These are phyloP conservation scores for Phytophthora boehmeriae DNA, from an alignment of 352 stramenopile species.

Conservation along the genomic window DNA sequence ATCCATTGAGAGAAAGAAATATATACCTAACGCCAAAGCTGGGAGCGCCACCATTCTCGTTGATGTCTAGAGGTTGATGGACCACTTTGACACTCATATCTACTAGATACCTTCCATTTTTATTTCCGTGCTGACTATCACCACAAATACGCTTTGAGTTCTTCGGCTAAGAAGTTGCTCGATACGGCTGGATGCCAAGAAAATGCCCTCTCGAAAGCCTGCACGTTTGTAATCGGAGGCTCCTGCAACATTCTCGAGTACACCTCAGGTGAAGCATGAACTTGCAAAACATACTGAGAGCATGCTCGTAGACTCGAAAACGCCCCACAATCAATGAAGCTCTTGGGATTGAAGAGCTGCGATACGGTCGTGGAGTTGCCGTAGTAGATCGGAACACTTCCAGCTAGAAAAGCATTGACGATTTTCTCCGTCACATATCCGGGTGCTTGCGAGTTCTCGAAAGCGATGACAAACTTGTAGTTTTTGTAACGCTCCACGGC, in stretches of 20 bases:
- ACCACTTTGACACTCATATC: constrained; percentile 5
- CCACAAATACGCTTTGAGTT: not conserved
- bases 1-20: constrained; percentile 52
- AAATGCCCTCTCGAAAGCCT: constrained; percentile 33
- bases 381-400: too few relatives aligned
- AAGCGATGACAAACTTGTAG: too few relatives aligned
- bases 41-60: constrained; percentile 11
- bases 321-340: constrained; percentile 51
- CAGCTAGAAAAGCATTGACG: too few relatives aligned
- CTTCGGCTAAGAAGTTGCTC: constrained; percentile 1
- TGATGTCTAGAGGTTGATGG: too few relatives aligned
- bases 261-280: constrained; percentile 31
- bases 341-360: constrained; percentile 4
- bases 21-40: constrained; percentile 37
- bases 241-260: constrained; percentile 33
- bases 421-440: too few relatives aligned
- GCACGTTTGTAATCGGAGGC: constrained; percentile 32
- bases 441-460: too few relatives aligned
- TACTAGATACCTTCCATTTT: constrained; percentile 3
- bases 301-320: constrained; percentile 45
- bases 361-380: too few relatives aligned
- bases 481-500: constrained; percentile 31
- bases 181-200: constrained; percentile 44
- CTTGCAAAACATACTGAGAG: constrained; percentile 32
- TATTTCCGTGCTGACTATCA: too few relatives aligned